Base-by-base conservation (phyloP, 2,329 filamentous ascomycete genomes). In the Trichoderma arundinaceum region DNA sequence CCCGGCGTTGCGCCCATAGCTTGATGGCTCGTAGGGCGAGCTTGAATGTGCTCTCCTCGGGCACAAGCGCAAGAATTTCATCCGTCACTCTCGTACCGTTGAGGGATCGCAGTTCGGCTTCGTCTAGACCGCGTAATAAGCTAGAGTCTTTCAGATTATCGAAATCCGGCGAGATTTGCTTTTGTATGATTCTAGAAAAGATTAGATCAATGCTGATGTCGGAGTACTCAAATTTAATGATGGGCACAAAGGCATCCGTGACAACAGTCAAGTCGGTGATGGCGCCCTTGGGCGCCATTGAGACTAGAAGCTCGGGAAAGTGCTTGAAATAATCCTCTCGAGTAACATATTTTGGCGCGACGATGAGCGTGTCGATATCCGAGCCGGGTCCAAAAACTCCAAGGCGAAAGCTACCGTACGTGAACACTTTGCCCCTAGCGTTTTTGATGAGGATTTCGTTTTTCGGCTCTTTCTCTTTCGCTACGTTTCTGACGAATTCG, bases 181-280 rank as follows among this genome's bases (percentile, higher is more conserved):
- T 86, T 70, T 92, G 81, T 19, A 86, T 84, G 70, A 96, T 86
- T 64, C 91, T 85, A 69, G 91, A 90, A 78, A 94, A 93, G 75
- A 98, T 96, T 71, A 99, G 80, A 84, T 99, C 95, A 75, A 99
- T 96, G 76, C 92, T 95, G 75, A 99, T 96, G 57, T 90, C 92
- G 59, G 86, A 88, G 71, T 96, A 92, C 76, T 96, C 92, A 73
- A 98, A 92, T 77, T 97, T 98, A 82, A 99, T 98, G 76, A 99
- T 96, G 54, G 95, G 95, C 7, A 98, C 94, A 74, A 92, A 96
- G 4, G 94, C 92, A 73, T 96, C 94, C 54, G 90, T 90, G 43
- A 99, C 95, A 0, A 90, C 87, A 2, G 92, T 90, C 72, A 97
- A 83, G 75, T 96, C 92, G 67, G 91, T 90, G 71, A 98, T 92